Evolutionary conservation across 1,284 basidiomycete genomes (phyloP).

Genomic region (Melampsora americana): DNA sequence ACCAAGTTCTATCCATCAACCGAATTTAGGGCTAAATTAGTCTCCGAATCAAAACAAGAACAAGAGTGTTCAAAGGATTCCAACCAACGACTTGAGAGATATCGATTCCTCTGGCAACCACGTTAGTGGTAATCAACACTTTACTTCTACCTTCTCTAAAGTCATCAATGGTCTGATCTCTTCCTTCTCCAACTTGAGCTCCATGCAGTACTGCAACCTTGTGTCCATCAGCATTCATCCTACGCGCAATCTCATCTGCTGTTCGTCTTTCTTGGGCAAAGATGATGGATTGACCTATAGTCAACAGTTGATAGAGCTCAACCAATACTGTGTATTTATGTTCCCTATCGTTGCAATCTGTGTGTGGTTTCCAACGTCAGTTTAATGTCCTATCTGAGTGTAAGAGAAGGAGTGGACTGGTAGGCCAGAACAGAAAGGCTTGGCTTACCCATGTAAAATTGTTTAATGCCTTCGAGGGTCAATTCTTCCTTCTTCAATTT

Average conservation of each 20-base stretch:
- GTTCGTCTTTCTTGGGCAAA: conserved; percentile 42
- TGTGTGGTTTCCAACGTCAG: too few species aligned
- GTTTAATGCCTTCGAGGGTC: conserved; percentile 88
- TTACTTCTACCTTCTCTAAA: conserved; percentile 96
- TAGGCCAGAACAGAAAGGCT: neutral
- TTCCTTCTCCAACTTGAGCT: conserved; percentile 80
- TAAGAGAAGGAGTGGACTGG: neutral
- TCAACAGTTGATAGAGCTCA: conserved; percentile 54
- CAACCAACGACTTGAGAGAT: conserved; percentile 99
- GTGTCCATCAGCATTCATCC: conserved; percentile 90
- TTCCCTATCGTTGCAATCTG: conserved; percentile 63
- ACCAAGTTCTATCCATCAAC: conserved; percentile 36
- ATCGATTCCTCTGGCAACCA: conserved; percentile 96
- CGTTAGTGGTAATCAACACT: conserved; percentile 97
- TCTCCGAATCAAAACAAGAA: neutral
- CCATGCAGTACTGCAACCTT: conserved; percentile 95
- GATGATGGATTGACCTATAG: conserved; percentile 47
- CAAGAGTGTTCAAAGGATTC: neutral
- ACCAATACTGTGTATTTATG: conserved; percentile 96
- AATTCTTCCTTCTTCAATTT: conserved; percentile 91
- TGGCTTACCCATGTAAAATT: conserved; percentile 79
- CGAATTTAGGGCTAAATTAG: neutral
- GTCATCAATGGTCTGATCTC: conserved; percentile 86
- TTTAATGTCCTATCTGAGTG: too few species aligned
- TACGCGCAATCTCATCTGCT: conserved; percentile 83